These are phyloP conservation scores for Fusarium brevicatenulatum DNA, from an alignment of 2,329 filamentous ascomycete species.

Conservation along the genomic window DNA sequence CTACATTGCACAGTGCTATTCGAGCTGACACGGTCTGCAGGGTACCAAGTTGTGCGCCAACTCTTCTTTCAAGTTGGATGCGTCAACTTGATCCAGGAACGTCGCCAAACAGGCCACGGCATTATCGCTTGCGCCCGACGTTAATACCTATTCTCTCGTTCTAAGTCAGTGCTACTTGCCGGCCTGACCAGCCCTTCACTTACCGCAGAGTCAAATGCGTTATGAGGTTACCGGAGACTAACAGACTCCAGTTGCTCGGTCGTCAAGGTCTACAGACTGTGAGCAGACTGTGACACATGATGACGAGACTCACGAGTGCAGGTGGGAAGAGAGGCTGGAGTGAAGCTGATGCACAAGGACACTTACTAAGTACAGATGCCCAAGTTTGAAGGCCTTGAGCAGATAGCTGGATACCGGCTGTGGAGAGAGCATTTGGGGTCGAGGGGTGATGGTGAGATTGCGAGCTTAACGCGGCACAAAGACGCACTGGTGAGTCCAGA, in stretches of 20 bases:
- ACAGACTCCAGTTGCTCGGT: too few species aligned
- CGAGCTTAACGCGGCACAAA: not conserved
- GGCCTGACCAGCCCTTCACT: not conserved
- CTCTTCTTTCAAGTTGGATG: not conserved
- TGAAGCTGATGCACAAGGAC: not conserved
- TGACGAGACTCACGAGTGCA: not conserved
- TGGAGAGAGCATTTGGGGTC: not conserved
- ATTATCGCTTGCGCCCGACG: not conserved
- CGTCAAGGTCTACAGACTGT: not conserved
- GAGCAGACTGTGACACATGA: not conserved
- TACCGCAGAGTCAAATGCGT: too few species aligned
- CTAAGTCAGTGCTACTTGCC: not conserved
- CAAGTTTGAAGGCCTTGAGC: not conserved
- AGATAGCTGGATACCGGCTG: fast-evolving
- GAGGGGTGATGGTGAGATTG: fast-evolving
- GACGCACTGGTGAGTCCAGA: not conserved
- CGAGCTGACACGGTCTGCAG: not conserved
- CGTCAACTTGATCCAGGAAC: not conserved
- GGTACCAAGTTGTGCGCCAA: not conserved
- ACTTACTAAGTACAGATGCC: not conserved
- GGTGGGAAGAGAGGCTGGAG: not conserved
- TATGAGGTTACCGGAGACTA: too few species aligned
- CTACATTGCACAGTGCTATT: not conserved
- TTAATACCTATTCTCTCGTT: not conserved
- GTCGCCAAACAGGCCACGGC: not conserved